Evolutionary conservation across 2,329 filamentous ascomycete genomes (phyloP), one percentile per base, ranked within the genome.

Genomic region (Colletotrichum tamarilloi): DNA sequence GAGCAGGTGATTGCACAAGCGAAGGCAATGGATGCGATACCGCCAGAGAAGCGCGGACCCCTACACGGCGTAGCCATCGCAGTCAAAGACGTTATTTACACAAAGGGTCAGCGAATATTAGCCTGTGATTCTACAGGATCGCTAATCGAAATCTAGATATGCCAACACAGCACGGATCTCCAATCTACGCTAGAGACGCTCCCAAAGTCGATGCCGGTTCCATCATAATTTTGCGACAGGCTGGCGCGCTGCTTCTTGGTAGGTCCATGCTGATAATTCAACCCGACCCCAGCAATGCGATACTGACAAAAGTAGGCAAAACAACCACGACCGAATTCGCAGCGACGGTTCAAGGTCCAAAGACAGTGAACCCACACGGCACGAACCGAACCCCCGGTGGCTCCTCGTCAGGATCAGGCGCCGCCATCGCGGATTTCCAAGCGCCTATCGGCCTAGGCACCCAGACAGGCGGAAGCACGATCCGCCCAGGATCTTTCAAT

Each of bases 371-470:
- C 77, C 90, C 92, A 0, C 94, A 94, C 75, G 62, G 94, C 78
- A 79, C 83, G 1, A 86, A 85, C 0, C 87, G 92, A 5, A 93
- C 92, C 0, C 92, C 92, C 0, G 92, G 92, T 1, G 92, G 92
- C 58, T 93, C 91, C 0, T 93, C 91, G 0, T 90, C 91, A 0
- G 92, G 92, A 0, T 93, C 91, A 0, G 92, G 85, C 0, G 91
- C 92, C 0, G 91, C 90, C 0, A 91, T 94, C 0, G 91, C 84
- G 7, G 92, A 93, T 75, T 87, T 88, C 65, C 92, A 93, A 74
- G 87, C 87, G 0, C 89, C 91, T 0, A 77, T 93, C 12, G 87
- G 83, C 0, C 81, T 94, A 0, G 92, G 91, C 0, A 92, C 91
- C 0, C 92, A 94, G 77, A 94, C 92, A 0, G 89, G 88, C 2